Conservation (phyloP, 495 filamentous ascomycete species). For the Pyrenula aspistea region DNA sequence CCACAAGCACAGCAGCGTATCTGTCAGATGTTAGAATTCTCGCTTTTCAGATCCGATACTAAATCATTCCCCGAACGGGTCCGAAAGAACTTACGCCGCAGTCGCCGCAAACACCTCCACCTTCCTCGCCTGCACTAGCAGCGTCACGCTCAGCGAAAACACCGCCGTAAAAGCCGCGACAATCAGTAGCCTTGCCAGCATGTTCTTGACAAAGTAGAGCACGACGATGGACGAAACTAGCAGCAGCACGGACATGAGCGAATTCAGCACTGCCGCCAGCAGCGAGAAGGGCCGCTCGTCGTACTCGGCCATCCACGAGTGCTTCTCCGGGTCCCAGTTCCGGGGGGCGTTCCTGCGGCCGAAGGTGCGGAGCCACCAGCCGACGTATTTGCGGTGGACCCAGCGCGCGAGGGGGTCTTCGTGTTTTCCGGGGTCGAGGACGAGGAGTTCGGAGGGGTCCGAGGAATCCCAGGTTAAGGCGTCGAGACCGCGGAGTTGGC, state of each 20-base stretch:
- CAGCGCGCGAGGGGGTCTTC: not conserved
- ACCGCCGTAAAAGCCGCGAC: conserved; percentile 19
- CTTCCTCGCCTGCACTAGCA: conserved; percentile 15
- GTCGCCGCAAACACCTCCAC: conserved; percentile 19
- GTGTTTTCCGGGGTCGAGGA: not conserved
- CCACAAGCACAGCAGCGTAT: not conserved
- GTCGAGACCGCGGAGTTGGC: not conserved
- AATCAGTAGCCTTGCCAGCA: conserved; percentile 11
- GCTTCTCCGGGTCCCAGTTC: not conserved
- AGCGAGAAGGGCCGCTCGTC: not conserved
- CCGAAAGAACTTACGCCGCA: conserved; percentile 4
- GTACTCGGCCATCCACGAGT: not conserved
- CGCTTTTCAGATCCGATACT: not conserved
- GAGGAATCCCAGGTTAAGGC: not conserved
- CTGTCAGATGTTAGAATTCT: not conserved
- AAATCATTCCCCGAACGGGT: not conserved
- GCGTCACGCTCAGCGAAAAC: conserved; percentile 14
- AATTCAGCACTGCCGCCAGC: not conserved
- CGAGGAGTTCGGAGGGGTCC: not conserved
- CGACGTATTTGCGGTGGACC: not conserved
- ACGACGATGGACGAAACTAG: conserved; percentile 19
- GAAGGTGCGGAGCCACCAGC: not conserved
- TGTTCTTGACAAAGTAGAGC: conserved; percentile 16
- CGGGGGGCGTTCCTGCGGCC: not conserved
- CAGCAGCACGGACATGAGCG: conserved; percentile 3